Evolutionary conservation across 108 stramenopile species (phyloP), one percentile per base, ranked within the genome.

Genomic region (Pelagomonas calceolata): DNA sequence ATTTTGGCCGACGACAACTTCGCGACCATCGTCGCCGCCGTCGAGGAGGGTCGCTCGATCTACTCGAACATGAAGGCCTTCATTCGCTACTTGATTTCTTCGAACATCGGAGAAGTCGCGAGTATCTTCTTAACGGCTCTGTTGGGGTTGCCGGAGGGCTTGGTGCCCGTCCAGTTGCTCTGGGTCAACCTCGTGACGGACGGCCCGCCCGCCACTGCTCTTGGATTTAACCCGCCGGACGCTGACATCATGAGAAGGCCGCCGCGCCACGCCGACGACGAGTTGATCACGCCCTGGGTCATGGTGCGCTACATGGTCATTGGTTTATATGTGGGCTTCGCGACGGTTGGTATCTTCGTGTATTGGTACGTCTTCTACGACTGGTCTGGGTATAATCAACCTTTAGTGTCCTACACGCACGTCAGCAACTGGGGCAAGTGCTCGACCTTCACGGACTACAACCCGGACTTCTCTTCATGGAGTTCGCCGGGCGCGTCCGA

Each of bases 161-260:
- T 99, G 32, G 98, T 92, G 44, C 94, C 98, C 10, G 94, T 97
- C 84, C 96, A 99, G 75, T 78, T 99, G 73, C 82, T 99, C 26
- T 99, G 95, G 95, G 94, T 97, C 12, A 98, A 99, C 73, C 81
- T 99, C n/a, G 95, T 99, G 34, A 99, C 96, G 10, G 96, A 98
- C 83, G 95, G 95, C 34, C 95, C 96, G 15, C 95, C 96, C 21
- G 98, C 98, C 15, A 96, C 95, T 46, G 95, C 95, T 34, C 84
- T 99, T 5, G 95, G 95, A 9, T 98, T 98, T 81, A 98, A 98
- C 80, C 94, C 95, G n/a, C 87, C 90, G 18, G 35, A 68, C 39
- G 31, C 83, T 44, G 90, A 93, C 68, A 85, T 91, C 63, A 81
- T 93, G 78, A 70, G 0, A 30, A 79, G 87, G 65, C 89, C 86